phyloP scores from a whole-genome alignment of 805 yeast species.

The Jamesozyma hellenica region DNA sequence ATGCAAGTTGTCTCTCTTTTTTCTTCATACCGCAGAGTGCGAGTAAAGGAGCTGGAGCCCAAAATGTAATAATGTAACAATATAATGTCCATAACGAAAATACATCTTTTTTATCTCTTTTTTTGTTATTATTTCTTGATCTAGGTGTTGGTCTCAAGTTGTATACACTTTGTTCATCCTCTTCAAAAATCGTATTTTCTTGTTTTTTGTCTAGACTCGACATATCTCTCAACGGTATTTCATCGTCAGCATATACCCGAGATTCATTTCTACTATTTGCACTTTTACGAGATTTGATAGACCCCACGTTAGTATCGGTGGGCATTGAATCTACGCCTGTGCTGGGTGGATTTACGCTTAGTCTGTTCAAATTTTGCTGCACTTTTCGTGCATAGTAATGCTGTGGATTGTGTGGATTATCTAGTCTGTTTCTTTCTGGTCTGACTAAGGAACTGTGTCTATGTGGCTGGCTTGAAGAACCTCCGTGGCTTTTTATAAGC shows the following conservation, averaged over 20 bases:
- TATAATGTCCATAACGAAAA: conserved; percentile 59
- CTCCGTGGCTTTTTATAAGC: conserved; percentile 17
- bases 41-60: conserved; percentile 72
- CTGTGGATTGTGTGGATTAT: conserved; percentile 61
- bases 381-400: conserved; percentile 70
- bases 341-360: conserved; percentile 56
- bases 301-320: background rate
- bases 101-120: conserved; percentile 1
- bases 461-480: conserved; percentile 13
- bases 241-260: background rate
- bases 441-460: conserved; percentile 56
- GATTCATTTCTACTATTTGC: background rate
- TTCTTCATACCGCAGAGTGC: conserved; percentile 64
- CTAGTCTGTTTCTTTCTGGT: conserved; percentile 67
- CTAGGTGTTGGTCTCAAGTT: conserved; percentile 2
- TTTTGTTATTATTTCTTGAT: conserved; percentile 1
- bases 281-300: conserved; percentile 5
- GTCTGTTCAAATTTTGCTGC: conserved; percentile 50
- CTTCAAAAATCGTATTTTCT: conserved; percentile 1
- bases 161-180: background rate
- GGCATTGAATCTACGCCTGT: conserved; percentile 63
- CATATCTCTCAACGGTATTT: conserved; percentile 4
- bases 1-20: conserved; percentile 80
- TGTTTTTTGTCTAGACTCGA: background rate
- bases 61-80: conserved; percentile 73